Base-by-base conservation (phyloP, 345 rosid species). In the Schrenkiella parvula region DNA sequence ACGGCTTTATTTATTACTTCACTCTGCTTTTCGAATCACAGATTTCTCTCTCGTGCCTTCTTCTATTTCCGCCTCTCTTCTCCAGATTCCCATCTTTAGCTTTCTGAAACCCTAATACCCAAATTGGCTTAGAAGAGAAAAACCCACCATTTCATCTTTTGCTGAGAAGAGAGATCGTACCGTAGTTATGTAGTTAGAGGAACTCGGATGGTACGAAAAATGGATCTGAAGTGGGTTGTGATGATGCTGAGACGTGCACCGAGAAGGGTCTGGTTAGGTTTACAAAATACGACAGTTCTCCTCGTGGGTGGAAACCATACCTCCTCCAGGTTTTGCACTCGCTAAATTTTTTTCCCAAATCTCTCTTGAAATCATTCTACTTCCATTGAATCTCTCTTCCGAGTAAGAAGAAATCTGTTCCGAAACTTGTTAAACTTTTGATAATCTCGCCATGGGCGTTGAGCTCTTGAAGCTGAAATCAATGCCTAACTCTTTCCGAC, bases 301-400 rank as follows among this genome's bases (percentile, higher is more conserved):
- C 97, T 91, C 82, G 95, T 93, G 97, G 98, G 97, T 89, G 97
- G 98, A 59, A 93, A 93, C 80, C 98, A 91, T 84, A 91, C 97
- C 70, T 91, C 95, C 71, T 90, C 87, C 95, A 88, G 97, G 96
- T 93, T 91, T 88, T 91, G 97, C 64, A 81, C 95, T 82, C 92
- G 98, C 80, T 93, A 88, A 64, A 21, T 39, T 18, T 68, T 31
- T 9, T 15, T 4, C 15, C 14, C 1, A 0, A 69, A 7, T 67
- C 86, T 78, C 78, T 71, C 61, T 78, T 35, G 42, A 44, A 52
- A 53, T 9, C 28, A 54, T 77, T 58, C 64, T 47, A 51, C 48
- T 58, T 66, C 66, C 18, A 35, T 50, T 42, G n/a, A 21, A 63
- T 43, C 66, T 54, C 25, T 62, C 18, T 54, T 53, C 8, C 10